These are phyloP conservation scores for Cutaneotrichosporon sp. DNA, from an alignment of 1,284 basidiomycete genomes.

Conservation along the genomic window DNA sequence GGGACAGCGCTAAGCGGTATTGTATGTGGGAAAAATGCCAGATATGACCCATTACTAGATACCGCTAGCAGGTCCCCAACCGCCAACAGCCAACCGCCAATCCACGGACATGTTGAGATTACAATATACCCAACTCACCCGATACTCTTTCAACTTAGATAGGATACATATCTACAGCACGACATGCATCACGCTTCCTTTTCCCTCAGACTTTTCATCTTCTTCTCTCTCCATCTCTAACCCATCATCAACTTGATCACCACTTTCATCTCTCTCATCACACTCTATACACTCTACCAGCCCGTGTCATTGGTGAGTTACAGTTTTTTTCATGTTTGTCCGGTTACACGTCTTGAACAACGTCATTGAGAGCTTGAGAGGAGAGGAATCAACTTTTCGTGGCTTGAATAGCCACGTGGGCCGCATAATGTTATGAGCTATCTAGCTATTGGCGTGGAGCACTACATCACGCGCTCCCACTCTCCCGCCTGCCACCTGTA, in stretches of 20 bases:
- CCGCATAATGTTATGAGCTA: background rate
- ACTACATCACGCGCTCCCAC: no score
- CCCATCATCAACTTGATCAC: background rate
- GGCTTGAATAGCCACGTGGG: background rate
- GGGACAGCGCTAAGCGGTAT: background rate
- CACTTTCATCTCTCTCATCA: constrained; percentile 3
- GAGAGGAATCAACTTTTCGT: background rate
- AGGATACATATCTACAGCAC: background rate
- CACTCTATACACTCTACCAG: background rate
- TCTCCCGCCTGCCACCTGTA: no score
- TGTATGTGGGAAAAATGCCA: background rate
- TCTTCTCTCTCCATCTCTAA: background rate
- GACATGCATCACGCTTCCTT: background rate
- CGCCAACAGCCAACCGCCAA: background rate
- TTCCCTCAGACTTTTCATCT: background rate
- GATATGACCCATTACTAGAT: no score
- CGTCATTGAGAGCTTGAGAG: background rate
- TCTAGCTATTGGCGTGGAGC: background rate
- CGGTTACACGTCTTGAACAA: background rate
- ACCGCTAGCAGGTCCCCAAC: no score
- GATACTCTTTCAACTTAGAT: background rate
- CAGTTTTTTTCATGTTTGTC: background rate
- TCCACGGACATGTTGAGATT: background rate
- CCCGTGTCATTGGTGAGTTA: background rate
- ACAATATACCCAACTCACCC: background rate